phyloP scores from a whole-genome alignment of 164 flowering plant genomes.

The Umbellularia californica region DNA sequence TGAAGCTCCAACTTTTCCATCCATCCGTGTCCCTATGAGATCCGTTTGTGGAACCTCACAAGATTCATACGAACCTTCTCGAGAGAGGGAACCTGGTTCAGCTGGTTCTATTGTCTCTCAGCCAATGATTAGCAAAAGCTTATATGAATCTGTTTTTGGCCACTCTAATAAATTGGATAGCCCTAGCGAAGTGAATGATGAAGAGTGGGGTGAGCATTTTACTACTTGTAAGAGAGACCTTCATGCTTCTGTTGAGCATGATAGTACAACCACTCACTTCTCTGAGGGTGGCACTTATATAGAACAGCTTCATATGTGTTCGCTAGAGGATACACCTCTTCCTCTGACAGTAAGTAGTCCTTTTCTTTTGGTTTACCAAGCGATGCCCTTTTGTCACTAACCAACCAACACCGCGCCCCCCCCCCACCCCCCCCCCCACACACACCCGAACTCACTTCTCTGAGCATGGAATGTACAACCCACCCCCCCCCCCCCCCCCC shows the following conservation, averaged over 20 bases:
- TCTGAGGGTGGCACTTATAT: neutral
- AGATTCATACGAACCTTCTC: slow-evolving; percentile 25
- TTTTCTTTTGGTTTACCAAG: neutral
- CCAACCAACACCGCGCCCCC: too few relatives aligned
- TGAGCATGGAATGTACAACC: neutral
- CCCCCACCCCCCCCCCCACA: too few relatives aligned
- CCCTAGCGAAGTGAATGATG: slow-evolving; percentile 21
- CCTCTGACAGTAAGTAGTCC: slow-evolving; percentile 30
- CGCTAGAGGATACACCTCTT: slow-evolving; percentile 13
- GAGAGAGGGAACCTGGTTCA: slow-evolving; percentile 26
- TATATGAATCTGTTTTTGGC: slow-evolving; percentile 54
- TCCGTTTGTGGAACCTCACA: slow-evolving; percentile 25
- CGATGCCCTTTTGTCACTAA: too few relatives aligned
- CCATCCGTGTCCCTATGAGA: slow-evolving; percentile 38
- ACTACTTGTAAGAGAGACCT: slow-evolving; percentile 20
- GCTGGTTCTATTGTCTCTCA: slow-evolving; percentile 32
- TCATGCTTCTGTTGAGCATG: slow-evolving; percentile 29
- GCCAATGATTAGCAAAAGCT: slow-evolving; percentile 54
- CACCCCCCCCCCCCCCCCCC: too few relatives aligned
- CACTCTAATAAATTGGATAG: slow-evolving; percentile 18
- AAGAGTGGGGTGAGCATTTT: slow-evolving; percentile 21
- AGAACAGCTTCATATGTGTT: slow-evolving; percentile 6
- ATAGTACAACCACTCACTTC: slow-evolving; percentile 14
- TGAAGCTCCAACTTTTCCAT: slow-evolving; percentile 59
- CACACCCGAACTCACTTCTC: neutral